phyloP scores from a whole-genome alignment of 768 basidiomycete genomes.

The Boletus tomentosulus region DNA sequence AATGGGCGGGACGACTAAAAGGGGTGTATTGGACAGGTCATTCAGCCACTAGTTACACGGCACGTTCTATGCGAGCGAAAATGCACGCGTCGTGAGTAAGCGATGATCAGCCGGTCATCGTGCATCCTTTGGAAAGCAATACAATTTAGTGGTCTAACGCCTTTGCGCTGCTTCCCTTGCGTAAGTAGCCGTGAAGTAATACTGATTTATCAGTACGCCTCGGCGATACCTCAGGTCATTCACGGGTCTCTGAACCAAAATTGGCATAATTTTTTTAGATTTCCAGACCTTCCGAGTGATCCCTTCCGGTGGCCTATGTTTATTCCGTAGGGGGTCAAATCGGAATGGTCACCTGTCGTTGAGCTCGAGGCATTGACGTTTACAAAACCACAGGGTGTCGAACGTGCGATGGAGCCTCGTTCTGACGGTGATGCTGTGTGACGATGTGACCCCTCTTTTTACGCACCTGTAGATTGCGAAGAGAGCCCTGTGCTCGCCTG shows the following conservation, averaged over 20 bases:
- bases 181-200: constrained; percentile 2
- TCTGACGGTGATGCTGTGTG: background rate
- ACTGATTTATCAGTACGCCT: constrained; percentile 6
- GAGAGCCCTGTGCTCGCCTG: constrained; percentile 2
- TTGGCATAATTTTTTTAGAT: constrained; percentile 6
- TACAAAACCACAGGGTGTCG: background rate
- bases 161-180: constrained; percentile 5
- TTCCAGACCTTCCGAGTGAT: background rate
- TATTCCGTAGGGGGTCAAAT: constrained; percentile 1
- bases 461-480: background rate
- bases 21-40: constrained; percentile 3
- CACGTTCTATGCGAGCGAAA: constrained; percentile 9
- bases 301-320: constrained; percentile 2
- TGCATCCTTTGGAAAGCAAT: background rate
- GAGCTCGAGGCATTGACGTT: constrained; percentile 7
- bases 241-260: background rate
- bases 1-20: constrained; percentile 5
- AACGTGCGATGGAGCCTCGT: background rate
- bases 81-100: constrained; percentile 2
- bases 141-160: background rate
- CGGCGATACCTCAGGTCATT: constrained; percentile 12
- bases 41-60: constrained; percentile 6
- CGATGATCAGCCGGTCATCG: constrained; percentile 1
- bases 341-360: background rate
- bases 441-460: background rate